Evolutionary conservation across 139 green algal genomes (phyloP).

Genomic region (Edaphochlamys debaryana): DNA sequence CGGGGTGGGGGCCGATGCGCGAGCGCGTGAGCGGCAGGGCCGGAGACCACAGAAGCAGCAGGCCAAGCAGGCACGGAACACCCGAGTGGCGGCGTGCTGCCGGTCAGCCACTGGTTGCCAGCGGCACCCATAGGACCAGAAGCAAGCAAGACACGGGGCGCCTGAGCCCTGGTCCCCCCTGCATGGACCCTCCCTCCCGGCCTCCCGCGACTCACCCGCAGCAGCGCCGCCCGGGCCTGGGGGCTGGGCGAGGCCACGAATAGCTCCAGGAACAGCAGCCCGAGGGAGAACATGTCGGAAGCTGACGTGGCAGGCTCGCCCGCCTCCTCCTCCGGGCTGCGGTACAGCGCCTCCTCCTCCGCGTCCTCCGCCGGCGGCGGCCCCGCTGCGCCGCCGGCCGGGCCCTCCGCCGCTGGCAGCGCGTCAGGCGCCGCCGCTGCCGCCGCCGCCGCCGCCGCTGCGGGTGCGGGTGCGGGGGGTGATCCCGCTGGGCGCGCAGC

Average conservation of each 20-base stretch:
- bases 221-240: neutral
- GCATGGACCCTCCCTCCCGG: no score
- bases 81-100: no score
- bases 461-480: neutral
- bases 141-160: no score
- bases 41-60: no score
- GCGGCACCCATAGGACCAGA: no score
- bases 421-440: neutral
- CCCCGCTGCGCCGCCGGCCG: neutral
- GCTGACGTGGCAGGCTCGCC: neutral
- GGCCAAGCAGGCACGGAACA: no score
- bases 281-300: constrained; percentile 63
- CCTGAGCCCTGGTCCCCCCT: no score
- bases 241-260: constrained; percentile 43
- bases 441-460: neutral
- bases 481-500: no score
- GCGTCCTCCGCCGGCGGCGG: neutral
- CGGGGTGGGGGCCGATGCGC: no score
- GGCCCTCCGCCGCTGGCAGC: neutral
- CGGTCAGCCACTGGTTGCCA: no score
- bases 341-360: constrained; percentile 66
- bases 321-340: constrained; percentile 66
- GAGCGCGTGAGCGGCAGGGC: no score
- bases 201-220: constrained; percentile 8
- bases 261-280: constrained; percentile 80